Percentiles rank a stretch among this genome's conserved stretches.
Evolutionary conservation across 495 filamentous ascomycete species (phyloP).

Genomic region (Arthonia radiata): DNA sequence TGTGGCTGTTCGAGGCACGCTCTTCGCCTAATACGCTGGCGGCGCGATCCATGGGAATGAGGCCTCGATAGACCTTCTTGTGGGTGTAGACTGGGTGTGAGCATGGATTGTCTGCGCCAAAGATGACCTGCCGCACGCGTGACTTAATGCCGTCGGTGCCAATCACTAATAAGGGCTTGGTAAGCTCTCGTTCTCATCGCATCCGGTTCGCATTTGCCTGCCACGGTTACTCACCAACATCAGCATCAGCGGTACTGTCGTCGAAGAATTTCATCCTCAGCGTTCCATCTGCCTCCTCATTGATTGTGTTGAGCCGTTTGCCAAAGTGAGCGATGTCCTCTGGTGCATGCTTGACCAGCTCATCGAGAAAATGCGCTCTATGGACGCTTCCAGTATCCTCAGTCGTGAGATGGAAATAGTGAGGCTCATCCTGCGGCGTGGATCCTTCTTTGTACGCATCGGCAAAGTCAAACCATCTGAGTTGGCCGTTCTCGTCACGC

Average conservation of each 20-base stretch:
- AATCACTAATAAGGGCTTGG: too few species aligned
- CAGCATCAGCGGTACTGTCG: slow-evolving; percentile 4
- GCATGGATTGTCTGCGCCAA: slow-evolving; percentile 16
- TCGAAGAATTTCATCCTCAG: slow-evolving; percentile 6
- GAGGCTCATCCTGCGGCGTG: neutral
- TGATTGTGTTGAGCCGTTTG: slow-evolving; percentile 4
- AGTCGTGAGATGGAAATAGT: neutral
- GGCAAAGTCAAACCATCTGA: slow-evolving; percentile 5
- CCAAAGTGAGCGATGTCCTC: slow-evolving; percentile 4
- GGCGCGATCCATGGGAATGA: slow-evolving; percentile 27
- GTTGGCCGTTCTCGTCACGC: slow-evolving; percentile 4
- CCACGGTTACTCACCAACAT: too few species aligned
- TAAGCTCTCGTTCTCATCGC: too few species aligned
- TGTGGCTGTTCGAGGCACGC: slow-evolving; percentile 18
- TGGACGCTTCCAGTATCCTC: slow-evolving; percentile 2
- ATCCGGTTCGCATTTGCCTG: too few species aligned
- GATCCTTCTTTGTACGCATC: slow-evolving; percentile 2
- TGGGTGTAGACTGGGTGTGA: slow-evolving; percentile 21
- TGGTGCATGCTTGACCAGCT: slow-evolving; percentile 4
- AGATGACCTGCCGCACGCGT: slow-evolving; percentile 19
- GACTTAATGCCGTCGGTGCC: slow-evolving; percentile 15
- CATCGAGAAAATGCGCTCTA: slow-evolving; percentile 5
- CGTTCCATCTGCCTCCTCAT: slow-evolving; percentile 1
- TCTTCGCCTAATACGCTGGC: slow-evolving; percentile 22
- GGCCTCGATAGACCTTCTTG: slow-evolving; percentile 24